phyloP scores from a whole-genome alignment of 495 filamentous ascomycete species.

The Lichina pygmaea region DNA sequence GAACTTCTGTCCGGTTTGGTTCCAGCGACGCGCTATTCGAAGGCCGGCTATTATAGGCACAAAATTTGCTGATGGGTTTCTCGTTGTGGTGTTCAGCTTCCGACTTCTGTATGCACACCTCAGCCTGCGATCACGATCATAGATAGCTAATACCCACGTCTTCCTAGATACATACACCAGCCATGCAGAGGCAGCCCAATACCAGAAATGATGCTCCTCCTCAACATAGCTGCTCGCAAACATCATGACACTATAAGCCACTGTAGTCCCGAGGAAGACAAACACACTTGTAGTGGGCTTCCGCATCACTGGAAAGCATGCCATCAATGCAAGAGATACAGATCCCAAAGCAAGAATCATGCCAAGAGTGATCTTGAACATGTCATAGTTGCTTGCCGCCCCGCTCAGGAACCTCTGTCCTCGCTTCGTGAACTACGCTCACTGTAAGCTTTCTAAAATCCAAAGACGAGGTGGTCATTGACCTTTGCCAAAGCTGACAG shows the following conservation, averaged over 20 bases:
- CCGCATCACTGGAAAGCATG: conserved; percentile 2
- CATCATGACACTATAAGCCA: conserved; percentile 65
- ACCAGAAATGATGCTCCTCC: conserved; percentile 97
- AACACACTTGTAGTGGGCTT: conserved; percentile 2
- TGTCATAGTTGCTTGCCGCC: conserved; percentile 76
- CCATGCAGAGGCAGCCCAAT: conserved; percentile 69
- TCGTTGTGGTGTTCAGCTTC: not conserved
- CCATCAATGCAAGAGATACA: conserved; percentile 4
- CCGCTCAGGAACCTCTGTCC: conserved; percentile 57
- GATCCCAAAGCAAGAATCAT: conserved; percentile 19
- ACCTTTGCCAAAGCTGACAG: too few species aligned
- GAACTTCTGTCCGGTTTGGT: conserved; percentile 90
- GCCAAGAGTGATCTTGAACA: conserved; percentile 28
- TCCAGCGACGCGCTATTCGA: conserved; percentile 54
- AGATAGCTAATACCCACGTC: not conserved
- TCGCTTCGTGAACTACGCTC: conserved; percentile 27
- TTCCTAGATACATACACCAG: conserved; percentile 28
- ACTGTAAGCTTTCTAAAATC: too few species aligned
- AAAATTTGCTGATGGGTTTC: too few species aligned
- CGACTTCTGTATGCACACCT: not conserved
- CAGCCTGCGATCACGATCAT: not conserved
- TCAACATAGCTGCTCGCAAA: conserved; percentile 95
- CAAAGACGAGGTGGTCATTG: too few species aligned
- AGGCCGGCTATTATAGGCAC: conserved; percentile 18
- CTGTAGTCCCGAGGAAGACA: conserved; percentile 14